Conservation (phyloP, 2,329 filamentous ascomycete genomes). For the Chalaropsis thielavioides region DNA sequence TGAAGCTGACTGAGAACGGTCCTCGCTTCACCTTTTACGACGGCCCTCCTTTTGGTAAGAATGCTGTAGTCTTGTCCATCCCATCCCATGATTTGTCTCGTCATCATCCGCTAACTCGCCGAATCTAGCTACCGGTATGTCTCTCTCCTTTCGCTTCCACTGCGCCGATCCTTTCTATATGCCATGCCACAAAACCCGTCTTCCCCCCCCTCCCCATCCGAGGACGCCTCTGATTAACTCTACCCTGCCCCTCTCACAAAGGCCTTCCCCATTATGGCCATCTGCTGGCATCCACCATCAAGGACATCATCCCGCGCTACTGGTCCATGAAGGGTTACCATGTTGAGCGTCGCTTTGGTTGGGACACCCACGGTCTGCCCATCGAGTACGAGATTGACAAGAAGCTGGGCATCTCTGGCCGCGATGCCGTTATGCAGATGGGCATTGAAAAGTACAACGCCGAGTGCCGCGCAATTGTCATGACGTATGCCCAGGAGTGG, state of each 20-base stretch:
- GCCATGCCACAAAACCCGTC: not conserved
- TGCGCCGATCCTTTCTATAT: not conserved
- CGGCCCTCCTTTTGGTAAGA: conserved; percentile 50
- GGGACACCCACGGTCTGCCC: conserved; percentile 75
- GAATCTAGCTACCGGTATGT: conserved; percentile 18
- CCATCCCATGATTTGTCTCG: not conserved
- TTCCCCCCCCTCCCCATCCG: not conserved
- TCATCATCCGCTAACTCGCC: conserved; percentile 2
- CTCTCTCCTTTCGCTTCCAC: not conserved
- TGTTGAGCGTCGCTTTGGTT: conserved; percentile 73
- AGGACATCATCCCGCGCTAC: conserved; percentile 81
- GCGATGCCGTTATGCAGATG: conserved; percentile 64
- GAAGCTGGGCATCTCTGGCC: conserved; percentile 66
- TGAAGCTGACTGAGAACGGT: conserved; percentile 56
- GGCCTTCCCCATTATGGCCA: conserved; percentile 34
- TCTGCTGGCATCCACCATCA: conserved; percentile 73
- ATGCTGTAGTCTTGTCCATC: not conserved
- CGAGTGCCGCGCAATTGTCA: conserved; percentile 74
- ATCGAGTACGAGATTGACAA: conserved; percentile 92
- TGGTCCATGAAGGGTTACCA: conserved; percentile 86
- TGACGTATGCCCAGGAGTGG: conserved; percentile 72
- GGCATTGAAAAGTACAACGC: conserved; percentile 73
- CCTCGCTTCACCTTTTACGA: conserved; percentile 91
- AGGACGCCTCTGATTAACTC: not conserved
- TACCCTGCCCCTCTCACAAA: conserved; percentile 6